A percentile compares a stretch with the other conserved stretches of the same genome.
Conservation (phyloP, 768 basidiomycete genomes). For the Botryobasidium botryosum region DNA sequence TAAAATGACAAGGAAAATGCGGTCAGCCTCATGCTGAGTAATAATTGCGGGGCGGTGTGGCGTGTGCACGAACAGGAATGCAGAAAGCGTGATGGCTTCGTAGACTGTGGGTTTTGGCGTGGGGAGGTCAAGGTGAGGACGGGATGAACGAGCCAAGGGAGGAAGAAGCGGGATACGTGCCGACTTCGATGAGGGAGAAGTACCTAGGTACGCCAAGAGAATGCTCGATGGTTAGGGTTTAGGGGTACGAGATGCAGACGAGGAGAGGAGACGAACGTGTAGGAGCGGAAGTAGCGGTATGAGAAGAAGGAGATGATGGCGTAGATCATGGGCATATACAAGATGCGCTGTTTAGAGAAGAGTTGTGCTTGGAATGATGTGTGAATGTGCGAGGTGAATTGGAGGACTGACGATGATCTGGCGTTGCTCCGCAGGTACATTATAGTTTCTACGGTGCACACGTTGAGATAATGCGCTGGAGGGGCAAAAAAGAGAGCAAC, state of each 20-base stretch:
- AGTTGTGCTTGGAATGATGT: background rate
- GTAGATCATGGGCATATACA: constrained; percentile 67
- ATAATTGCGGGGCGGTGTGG: background rate
- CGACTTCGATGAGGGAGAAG: constrained; percentile 33
- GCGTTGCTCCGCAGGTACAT: constrained; percentile 52
- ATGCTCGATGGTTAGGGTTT: background rate
- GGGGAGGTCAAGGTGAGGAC: constrained; percentile 15
- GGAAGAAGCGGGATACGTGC: constrained; percentile 21
- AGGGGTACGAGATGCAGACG: background rate
- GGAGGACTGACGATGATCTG: constrained; percentile 41
- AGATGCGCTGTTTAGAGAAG: constrained; percentile 28
- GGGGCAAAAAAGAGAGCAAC: background rate
- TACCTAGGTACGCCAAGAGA: constrained; percentile 18
- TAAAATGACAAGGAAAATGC: constrained; percentile 15
- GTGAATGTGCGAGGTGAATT: constrained; percentile 3
- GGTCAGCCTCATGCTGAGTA: background rate
- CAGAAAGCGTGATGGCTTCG: constrained; percentile 66
- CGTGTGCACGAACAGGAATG: constrained; percentile 49
- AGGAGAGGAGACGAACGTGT: constrained; percentile 24
- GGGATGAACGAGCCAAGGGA: constrained; percentile 19
- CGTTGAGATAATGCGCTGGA: too few relatives aligned
- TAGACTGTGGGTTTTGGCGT: constrained; percentile 12
- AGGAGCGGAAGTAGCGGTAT: constrained; percentile 67
- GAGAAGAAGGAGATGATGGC: constrained; percentile 73
- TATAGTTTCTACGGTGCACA: constrained; percentile 48